These are phyloP conservation scores for Ligustrum vulgare DNA, from an alignment of 257 asterid species.

Conservation along the genomic window DNA sequence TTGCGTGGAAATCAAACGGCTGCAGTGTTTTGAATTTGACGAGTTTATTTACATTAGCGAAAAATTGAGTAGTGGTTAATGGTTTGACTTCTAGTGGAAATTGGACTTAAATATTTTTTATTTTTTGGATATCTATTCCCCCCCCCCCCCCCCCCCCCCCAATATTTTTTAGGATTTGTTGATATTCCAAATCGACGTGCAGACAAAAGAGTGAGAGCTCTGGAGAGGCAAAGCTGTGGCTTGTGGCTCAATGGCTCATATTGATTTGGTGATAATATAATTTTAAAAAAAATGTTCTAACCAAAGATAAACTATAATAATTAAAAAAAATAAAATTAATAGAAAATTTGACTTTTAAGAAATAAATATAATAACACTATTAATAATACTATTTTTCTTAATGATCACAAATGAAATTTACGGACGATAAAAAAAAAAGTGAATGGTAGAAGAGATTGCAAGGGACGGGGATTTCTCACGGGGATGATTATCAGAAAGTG, in stretches of 20 bases:
- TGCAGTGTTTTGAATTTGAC: not conserved
- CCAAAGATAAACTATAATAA: too few relatives aligned
- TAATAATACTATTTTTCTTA: too few relatives aligned
- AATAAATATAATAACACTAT: too few relatives aligned
- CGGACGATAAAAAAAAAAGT: too few relatives aligned
- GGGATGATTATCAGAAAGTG: too few relatives aligned
- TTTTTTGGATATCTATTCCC: not conserved
- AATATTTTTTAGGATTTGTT: not conserved
- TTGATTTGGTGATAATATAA: not conserved
- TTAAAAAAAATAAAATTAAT: not conserved
- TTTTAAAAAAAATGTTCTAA: not conserved
- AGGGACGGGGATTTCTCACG: too few relatives aligned
- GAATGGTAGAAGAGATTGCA: too few relatives aligned
- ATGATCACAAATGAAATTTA: too few relatives aligned
- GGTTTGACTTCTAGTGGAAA: not conserved
- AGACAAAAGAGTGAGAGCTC: not conserved
- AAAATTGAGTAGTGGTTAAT: conserved; percentile 3
- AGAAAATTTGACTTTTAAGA: not conserved
- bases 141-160: too few relatives aligned
- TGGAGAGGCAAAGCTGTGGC: conserved; percentile 6
- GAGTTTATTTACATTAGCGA: too few relatives aligned
- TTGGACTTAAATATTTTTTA: not conserved
- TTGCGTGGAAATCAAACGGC: conserved; percentile 13
- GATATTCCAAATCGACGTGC: conserved; percentile 18
- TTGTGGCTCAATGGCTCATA: not conserved